These are phyloP conservation scores for Aplosporella prunicola DNA, from an alignment of 2,329 filamentous ascomycete species.

Conservation along the genomic window DNA sequence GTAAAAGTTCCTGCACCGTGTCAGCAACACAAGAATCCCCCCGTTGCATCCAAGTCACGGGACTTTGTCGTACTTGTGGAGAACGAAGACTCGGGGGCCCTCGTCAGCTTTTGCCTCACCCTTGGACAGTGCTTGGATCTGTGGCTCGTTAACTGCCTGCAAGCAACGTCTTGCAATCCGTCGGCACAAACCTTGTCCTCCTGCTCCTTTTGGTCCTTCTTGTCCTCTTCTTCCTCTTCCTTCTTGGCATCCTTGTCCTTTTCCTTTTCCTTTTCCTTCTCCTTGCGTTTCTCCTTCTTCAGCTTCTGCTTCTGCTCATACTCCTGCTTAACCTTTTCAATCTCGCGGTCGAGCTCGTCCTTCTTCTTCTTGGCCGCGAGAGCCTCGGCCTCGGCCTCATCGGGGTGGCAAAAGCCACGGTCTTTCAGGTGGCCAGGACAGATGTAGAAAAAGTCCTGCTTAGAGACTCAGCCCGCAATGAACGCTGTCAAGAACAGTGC, in stretches of 20 bases:
- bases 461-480: constrained; percentile 7
- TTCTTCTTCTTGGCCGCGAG: constrained; percentile 45
- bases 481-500: background rate
- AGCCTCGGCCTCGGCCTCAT: constrained; percentile 58
- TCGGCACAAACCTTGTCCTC: constrained; percentile 45
- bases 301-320: constrained; percentile 47
- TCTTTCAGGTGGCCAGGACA: constrained; percentile 79
- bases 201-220: constrained; percentile 57
- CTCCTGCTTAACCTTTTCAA: constrained; percentile 41
- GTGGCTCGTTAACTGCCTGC: background rate
- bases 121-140: constrained; percentile 40
- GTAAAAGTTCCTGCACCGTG: constrained; percentile 71
- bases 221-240: constrained; percentile 52
- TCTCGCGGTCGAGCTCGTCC: constrained; percentile 40
- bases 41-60: constrained; percentile 1
- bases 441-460: constrained; percentile 81
- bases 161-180: background rate
- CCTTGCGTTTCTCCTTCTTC: constrained; percentile 42
- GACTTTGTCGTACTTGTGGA: constrained; percentile 57
- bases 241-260: constrained; percentile 39
- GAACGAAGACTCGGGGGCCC: constrained; percentile 69
- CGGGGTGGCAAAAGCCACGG: constrained; percentile 63
- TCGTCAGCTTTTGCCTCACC: constrained; percentile 45
- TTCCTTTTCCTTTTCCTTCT: constrained; percentile 34
- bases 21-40: too few relatives aligned